phyloP scores from a whole-genome alignment of 257 asterid genomes.

The Solanum chilense region DNA sequence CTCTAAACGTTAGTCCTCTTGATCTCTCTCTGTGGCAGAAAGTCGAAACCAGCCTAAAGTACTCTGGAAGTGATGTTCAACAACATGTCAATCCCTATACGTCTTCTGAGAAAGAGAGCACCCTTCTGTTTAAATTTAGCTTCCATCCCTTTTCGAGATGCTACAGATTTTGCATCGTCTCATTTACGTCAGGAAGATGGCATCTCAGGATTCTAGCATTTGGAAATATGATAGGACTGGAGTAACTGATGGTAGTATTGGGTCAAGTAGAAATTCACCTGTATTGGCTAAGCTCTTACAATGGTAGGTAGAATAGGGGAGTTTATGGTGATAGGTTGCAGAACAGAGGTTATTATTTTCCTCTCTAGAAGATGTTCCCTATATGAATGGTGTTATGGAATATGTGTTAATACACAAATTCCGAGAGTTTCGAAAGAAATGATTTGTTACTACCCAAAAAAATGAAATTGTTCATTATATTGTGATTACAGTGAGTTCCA shows the following conservation, averaged over 20 bases:
- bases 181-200: slow-evolving; percentile 45
- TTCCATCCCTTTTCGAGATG: slow-evolving; percentile 53
- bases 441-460: background rate
- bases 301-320: slow-evolving; percentile 46
- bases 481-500: background rate
- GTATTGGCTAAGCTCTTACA: slow-evolving; percentile 1
- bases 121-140: slow-evolving; percentile 33
- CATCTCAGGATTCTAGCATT: slow-evolving; percentile 59
- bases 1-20: slow-evolving; percentile 61
- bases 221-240: slow-evolving; percentile 71
- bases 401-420: background rate
- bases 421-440: background rate
- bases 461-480: background rate
- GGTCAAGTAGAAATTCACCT: slow-evolving; percentile 57
- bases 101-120: slow-evolving; percentile 34
- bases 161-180: slow-evolving; percentile 69
- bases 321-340: slow-evolving; percentile 40
- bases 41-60: slow-evolving; percentile 38
- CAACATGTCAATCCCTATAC: slow-evolving; percentile 32
- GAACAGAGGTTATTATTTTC: slow-evolving; percentile 3
- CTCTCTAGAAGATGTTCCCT: background rate
- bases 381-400: background rate
- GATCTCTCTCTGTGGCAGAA: slow-evolving; percentile 64
- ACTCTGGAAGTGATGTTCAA: slow-evolving; percentile 37
- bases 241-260: slow-evolving; percentile 39